Evolutionary conservation across 352 stramenopile species (phyloP).

Genomic region (Thalassiosira ordinaria): DNA sequence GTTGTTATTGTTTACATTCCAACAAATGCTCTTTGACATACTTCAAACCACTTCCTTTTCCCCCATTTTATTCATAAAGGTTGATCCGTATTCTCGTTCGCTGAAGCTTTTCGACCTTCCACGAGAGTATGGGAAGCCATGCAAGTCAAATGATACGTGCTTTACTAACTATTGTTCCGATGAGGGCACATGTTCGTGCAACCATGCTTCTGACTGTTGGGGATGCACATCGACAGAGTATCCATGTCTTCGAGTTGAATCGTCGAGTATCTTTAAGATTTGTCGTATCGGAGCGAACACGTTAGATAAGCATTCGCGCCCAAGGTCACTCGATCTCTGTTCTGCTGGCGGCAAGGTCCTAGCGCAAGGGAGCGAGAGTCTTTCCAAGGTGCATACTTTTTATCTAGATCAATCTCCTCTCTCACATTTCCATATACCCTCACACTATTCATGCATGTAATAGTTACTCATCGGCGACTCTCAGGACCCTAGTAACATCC

Average conservation of each 20-base stretch:
- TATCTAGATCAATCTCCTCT: neutral
- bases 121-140: neutral
- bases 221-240: neutral
- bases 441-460: neutral
- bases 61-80: too few species aligned
- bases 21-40: too few species aligned
- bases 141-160: neutral
- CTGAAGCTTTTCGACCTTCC: too few species aligned
- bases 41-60: too few species aligned
- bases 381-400: neutral
- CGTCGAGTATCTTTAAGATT: neutral
- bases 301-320: neutral
- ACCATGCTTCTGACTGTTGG: neutral
- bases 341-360: neutral
- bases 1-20: too few species aligned
- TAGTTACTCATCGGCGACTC: neutral
- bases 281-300: neutral
- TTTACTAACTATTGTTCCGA: constrained; percentile 1
- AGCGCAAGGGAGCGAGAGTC: neutral
- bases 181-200: neutral
- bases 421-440: neutral
- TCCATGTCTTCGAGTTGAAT: constrained; percentile 3
- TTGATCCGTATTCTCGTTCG: too few species aligned
- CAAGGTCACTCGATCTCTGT: neutral
- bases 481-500: neutral